Evolutionary conservation across 495 filamentous ascomycete species (phyloP).

Genomic region (Chlorociboria aeruginascens): DNA sequence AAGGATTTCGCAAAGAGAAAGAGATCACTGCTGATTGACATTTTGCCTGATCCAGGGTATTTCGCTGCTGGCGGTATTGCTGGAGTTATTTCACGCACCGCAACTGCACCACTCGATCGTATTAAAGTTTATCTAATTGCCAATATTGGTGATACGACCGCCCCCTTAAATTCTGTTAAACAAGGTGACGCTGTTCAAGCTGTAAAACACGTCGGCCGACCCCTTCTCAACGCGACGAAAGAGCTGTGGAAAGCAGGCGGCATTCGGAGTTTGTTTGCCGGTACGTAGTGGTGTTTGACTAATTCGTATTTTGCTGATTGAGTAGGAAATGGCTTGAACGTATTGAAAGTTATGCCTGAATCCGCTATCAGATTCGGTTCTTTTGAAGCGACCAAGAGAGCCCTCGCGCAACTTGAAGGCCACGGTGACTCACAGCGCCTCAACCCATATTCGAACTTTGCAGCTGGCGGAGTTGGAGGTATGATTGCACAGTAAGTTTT

Average conservation of each 20-base stretch:
- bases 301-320: conserved; percentile 5
- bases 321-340: conserved; percentile 91
- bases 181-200: conserved; percentile 56
- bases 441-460: conserved; percentile 71
- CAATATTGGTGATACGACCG: conserved; percentile 51
- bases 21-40: conserved; percentile 31
- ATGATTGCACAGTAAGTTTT: conserved; percentile 76
- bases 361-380: conserved; percentile 95
- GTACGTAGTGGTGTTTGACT: conserved; percentile 35
- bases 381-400: conserved; percentile 88
- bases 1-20: not conserved
- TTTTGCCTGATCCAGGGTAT: conserved; percentile 54
- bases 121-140: conserved; percentile 97
- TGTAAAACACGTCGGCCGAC: conserved; percentile 50
- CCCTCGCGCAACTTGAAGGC: conserved; percentile 77
- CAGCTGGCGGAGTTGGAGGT: conserved; percentile 77
- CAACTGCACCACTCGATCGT: conserved; percentile 90
- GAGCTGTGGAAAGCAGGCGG: conserved; percentile 80
- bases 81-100: conserved; percentile 82
- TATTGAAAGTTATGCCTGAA: conserved; percentile 95
- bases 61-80: conserved; percentile 91
- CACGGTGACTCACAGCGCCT: conserved; percentile 72
- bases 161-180: conserved; percentile 33
- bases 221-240: conserved; percentile 57
- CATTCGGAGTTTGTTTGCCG: conserved; percentile 87